A percentile compares a stretch with the other conserved stretches of the same genome.
These are phyloP conservation scores for Ogataea philodendri DNA, from an alignment of 805 yeast species.

Conservation along the genomic window DNA sequence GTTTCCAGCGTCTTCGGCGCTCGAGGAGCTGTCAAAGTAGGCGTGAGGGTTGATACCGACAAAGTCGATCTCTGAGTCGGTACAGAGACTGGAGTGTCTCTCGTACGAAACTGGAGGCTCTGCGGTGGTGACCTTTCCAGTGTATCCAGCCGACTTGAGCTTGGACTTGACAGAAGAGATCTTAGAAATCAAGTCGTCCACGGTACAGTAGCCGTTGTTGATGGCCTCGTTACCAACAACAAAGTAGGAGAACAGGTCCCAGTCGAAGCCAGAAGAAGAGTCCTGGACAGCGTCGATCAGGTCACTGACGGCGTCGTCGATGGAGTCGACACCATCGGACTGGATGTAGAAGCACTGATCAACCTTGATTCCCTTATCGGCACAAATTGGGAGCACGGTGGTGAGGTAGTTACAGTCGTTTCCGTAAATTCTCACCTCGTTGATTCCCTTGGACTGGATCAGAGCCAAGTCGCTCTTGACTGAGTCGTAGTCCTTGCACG, in stretches of 20 bases:
- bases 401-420: conserved; percentile 75
- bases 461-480: conserved; percentile 58
- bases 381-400: conserved; percentile 62
- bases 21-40: conserved; percentile 63
- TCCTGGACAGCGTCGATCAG: conserved; percentile 13
- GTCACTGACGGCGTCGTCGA: conserved; percentile 55
- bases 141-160: conserved; percentile 68
- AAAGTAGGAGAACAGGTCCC: conserved; percentile 74
- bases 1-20: conserved; percentile 67
- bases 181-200: conserved; percentile 59
- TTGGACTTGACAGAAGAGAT: conserved; percentile 59
- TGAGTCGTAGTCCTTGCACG: conserved; percentile 59
- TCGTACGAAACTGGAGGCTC: conserved; percentile 83
- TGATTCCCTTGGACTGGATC: conserved; percentile 61
- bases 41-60: conserved; percentile 88
- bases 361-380: conserved; percentile 59
- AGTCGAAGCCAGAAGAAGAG: conserved; percentile 45
- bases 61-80: conserved; percentile 66
- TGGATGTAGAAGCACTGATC: conserved; percentile 89
- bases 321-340: conserved; percentile 61
- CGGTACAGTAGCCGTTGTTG: conserved; percentile 58
- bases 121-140: conserved; percentile 75
- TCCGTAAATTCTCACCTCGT: conserved; percentile 74
- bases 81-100: conserved; percentile 65
- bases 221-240: conserved; percentile 91